Evolutionary conservation across 129 eudicot genomes (phyloP), one percentile per base, ranked within the genome.

Genomic region (Kitagawia praeruptora): DNA sequence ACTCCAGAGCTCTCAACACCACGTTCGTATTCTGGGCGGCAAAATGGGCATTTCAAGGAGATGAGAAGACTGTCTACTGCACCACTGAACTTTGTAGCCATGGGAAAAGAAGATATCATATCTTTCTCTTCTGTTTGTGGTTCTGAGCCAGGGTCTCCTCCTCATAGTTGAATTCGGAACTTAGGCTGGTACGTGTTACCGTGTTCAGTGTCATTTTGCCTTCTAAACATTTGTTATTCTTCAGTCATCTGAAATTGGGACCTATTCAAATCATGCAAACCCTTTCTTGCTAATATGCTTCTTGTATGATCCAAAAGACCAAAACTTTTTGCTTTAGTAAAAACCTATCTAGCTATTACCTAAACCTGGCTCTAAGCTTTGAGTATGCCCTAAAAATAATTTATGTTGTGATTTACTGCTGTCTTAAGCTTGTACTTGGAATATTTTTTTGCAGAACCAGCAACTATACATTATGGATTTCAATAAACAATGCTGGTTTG

Each of bases 81-180:
- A 7, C 96, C 94, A 11, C 82, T 93, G 37, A 93, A 93, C 86
- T 93, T 83, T 81, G 98, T 89, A 56, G 87, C 94, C 44, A 79
- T 90, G 75, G 85, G 89, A 14, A 93, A 91, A 82, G 98, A 93
- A 87, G 98, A 93, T 73, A 89, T 90, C 40, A 89, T 93, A 47
- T 93, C 98, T 2, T 90, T 86, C 85, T 91, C 98, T 15, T 93
- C 98, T 58, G 88, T 89, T 85, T 81, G 81, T 80, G 98, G 96
- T 84, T 93, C 98, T 49, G 94, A 91, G 82, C 98, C 96, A 5
- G 98, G 89, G 79, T 93, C 98, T 63, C 96, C 98, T 53, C 91
- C 89, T 80, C 91, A 70, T 78, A 64, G 61, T 83, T 88, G 79
- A 88, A 85, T 51, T 74, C 49, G 53, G 80, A 82, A 84, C 56